Conservation (phyloP, 768 basidiomycete genomes). For the Boletus insuetus region DNA sequence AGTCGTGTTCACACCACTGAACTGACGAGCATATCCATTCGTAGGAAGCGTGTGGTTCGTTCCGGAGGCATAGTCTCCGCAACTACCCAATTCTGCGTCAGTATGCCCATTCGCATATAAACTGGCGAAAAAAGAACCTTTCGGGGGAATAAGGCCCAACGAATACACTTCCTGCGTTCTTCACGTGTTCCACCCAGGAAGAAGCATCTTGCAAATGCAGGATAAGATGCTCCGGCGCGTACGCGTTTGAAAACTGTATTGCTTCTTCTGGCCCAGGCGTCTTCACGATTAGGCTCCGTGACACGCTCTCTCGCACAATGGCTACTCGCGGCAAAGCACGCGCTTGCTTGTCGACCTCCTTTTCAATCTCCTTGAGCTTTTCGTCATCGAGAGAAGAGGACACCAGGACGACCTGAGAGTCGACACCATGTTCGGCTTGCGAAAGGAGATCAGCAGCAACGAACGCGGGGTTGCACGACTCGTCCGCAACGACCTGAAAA, state of each 20-base stretch:
- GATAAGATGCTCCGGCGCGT: conserved; percentile 97
- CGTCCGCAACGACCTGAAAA: conserved; percentile 87
- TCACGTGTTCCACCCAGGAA: conserved; percentile 58
- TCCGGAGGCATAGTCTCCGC: conserved; percentile 98
- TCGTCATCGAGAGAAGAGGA: conserved; percentile 64
- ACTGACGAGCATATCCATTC: conserved; percentile 95
- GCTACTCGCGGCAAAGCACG: conserved; percentile 82
- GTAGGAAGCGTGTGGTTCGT: conserved; percentile 98
- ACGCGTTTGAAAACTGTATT: conserved; percentile 90
- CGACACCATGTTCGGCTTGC: conserved; percentile 97
- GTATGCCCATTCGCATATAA: not conserved
- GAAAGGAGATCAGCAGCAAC: conserved; percentile 96
- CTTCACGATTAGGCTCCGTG: conserved; percentile 88
- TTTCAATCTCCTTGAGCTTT: conserved; percentile 72
- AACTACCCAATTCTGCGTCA: conserved; percentile 46
- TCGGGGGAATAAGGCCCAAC: conserved; percentile 95
- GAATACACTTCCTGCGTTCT: conserved; percentile 96
- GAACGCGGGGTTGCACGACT: conserved; percentile 80
- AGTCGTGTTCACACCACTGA: conserved; percentile 94
- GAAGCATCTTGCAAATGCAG: conserved; percentile 77
- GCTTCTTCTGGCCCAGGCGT: conserved; percentile 68
- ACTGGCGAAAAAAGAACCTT: conserved; percentile 53
- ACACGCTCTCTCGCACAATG: conserved; percentile 85
- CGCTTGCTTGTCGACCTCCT: conserved; percentile 85
- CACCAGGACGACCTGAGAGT: conserved; percentile 96